Conservation (phyloP, 495 filamentous ascomycete species). For the Friedmanniomyces simplex region DNA sequence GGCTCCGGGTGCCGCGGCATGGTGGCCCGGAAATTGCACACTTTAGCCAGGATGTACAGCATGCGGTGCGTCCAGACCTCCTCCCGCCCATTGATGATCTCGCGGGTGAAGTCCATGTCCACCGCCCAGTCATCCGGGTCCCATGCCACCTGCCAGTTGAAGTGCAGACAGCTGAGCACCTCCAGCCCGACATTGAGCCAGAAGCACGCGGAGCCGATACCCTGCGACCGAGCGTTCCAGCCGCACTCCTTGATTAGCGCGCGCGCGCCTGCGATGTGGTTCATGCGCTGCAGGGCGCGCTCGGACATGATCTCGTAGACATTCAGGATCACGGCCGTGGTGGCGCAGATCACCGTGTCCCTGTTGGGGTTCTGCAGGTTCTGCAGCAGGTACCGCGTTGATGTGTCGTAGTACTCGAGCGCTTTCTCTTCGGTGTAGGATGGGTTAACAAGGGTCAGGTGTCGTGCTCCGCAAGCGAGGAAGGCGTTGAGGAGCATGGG, state of each 20-base stretch:
- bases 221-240: conserved; percentile 72
- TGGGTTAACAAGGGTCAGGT: conserved; percentile 61
- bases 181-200: conserved; percentile 92
- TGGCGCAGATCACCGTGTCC: conserved; percentile 79
- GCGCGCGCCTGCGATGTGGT: conserved; percentile 76
- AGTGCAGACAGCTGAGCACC: conserved; percentile 72
- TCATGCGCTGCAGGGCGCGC: conserved; percentile 61
- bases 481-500: conserved; percentile 90
- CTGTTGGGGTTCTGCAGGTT: conserved; percentile 70
- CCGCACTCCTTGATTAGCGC: conserved; percentile 84
- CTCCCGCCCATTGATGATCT: conserved; percentile 47
- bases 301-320: conserved; percentile 89
- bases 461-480: conserved; percentile 78
- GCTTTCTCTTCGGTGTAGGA: conserved; percentile 67
- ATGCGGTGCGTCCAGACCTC: conserved; percentile 89
- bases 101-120: conserved; percentile 61
- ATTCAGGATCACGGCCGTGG: conserved; percentile 77
- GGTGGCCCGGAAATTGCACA: conserved; percentile 68
- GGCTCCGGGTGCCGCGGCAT: conserved; percentile 48
- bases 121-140: conserved; percentile 86
- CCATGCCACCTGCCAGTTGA: conserved; percentile 84
- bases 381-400: conserved; percentile 61
- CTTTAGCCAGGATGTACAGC: conserved; percentile 80
- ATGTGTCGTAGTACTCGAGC: conserved; percentile 69
- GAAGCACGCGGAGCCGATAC: conserved; percentile 83